These are phyloP conservation scores for Alternaria solani DNA, from an alignment of 2,329 filamentous ascomycete genomes.

Conservation along the genomic window DNA sequence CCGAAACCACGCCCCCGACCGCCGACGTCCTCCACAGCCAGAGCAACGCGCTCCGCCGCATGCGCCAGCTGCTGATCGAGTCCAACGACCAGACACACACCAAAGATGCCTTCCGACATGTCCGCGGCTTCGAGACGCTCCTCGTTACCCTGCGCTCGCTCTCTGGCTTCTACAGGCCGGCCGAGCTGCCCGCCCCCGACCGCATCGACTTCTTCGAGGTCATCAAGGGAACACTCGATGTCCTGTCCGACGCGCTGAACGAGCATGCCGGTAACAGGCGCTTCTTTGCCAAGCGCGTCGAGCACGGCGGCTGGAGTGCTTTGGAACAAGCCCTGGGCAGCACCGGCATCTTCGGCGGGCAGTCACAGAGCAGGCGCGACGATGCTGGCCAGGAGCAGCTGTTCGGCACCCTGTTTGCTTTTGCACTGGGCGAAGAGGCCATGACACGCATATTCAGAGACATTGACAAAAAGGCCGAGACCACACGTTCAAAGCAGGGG, in stretches of 20 bases:
- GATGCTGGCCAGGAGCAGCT: conserved; percentile 69
- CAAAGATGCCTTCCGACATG: conserved; percentile 84
- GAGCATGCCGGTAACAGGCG: conserved; percentile 85
- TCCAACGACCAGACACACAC: conserved; percentile 58
- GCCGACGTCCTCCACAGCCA: conserved; percentile 46
- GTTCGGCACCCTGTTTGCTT: conserved; percentile 82
- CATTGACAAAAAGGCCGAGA: conserved; percentile 42
- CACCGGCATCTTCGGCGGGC: conserved; percentile 61
- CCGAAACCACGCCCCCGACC: conserved; percentile 40
- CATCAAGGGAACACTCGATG: conserved; percentile 73
- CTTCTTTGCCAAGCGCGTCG: conserved; percentile 81
- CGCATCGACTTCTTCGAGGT: conserved; percentile 72
- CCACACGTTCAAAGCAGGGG: conserved; percentile 22
- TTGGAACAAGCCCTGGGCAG: conserved; percentile 76
- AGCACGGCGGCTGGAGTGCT: conserved; percentile 79
- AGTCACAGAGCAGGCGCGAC: conserved; percentile 44
- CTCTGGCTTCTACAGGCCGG: conserved; percentile 78
- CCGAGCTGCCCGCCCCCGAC: conserved; percentile 67
- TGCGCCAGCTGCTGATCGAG: conserved; percentile 71
- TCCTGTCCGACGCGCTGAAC: conserved; percentile 77
- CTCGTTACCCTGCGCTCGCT: conserved; percentile 74
- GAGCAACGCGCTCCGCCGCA: conserved; percentile 66
- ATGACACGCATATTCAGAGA: conserved; percentile 71
- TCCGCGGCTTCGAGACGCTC: conserved; percentile 78
- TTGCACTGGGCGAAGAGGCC: conserved; percentile 79